Evolutionary conservation across 75 land plant genomes (phyloP).

Genomic region (Pinus taeda): DNA sequence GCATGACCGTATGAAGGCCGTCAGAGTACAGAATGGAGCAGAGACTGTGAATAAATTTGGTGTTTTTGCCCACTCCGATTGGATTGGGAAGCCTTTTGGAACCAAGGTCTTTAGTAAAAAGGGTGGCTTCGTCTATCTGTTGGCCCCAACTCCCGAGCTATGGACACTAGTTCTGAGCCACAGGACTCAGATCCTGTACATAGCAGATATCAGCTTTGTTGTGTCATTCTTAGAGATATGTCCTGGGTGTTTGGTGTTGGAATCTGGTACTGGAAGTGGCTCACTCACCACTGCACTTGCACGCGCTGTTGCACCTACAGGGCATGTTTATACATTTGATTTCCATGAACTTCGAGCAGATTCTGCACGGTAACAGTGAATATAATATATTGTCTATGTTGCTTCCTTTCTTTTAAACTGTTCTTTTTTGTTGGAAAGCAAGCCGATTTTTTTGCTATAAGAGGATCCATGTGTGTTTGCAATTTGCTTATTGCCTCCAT

Average conservation of each 20-base stretch:
- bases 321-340: conserved; percentile 91
- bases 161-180: conserved; percentile 97
- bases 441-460: neutral
- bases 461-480: neutral
- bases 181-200: conserved; percentile 89
- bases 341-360: conserved; percentile 91
- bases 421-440: neutral
- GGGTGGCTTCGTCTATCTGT: conserved; percentile 77
- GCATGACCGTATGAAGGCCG: conserved; percentile 84
- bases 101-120: conserved; percentile 72
- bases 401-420: neutral
- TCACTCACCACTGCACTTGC: conserved; percentile 88
- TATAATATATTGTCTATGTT: neutral
- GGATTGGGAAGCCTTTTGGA: conserved; percentile 93
- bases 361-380: conserved; percentile 64
- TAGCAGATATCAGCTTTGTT: conserved; percentile 93
- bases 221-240: conserved; percentile 76
- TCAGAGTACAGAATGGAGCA: conserved; percentile 43
- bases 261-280: conserved; percentile 96
- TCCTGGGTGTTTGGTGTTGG: conserved; percentile 83
- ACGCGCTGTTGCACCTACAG: conserved; percentile 82
- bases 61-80: conserved; percentile 74
- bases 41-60: conserved; percentile 79
- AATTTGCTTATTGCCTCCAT: neutral
- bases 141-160: conserved; percentile 88